Base-by-base conservation (phyloP, 192 early-diverging fungal species). In the Geranomyces variabilis region DNA sequence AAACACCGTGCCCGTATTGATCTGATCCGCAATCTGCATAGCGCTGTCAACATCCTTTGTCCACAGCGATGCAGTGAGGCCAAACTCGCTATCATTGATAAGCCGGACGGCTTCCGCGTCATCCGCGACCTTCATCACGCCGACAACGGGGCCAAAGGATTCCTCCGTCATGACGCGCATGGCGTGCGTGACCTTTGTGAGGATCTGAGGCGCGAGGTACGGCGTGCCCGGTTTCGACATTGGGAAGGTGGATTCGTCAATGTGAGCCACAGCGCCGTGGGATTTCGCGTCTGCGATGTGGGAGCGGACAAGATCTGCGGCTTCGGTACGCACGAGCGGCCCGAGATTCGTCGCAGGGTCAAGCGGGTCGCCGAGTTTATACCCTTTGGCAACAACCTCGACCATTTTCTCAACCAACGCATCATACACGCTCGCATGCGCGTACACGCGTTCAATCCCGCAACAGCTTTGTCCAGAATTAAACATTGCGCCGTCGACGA, bases 381-480 rank as follows among this genome's bases (percentile, higher is more conserved):
- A 94, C 34, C 29, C 85, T 82, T 81, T 77, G 22, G 83, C 84
- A 46, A n/a, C n/a, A n/a, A 83, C 63, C 12, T 73, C 77, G 15
- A 87, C 88, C 46, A 84, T 81, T 46, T 85, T 83, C 14, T 78
- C 65, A n/a, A 93, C 76, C 69, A 94, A 91, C 19, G 76, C 74
- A 59, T 93, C 90, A 68, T 91, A 91, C 15, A 93, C 75, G 29
- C 71, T 71, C 49, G 86, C 87, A 66, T 93, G 91, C 31, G 92
- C 93, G 63, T 93, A 92, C 59, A 92, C 84, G 14, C 93, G 79
- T 71, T 92, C 90, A 63, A 93, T 84, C 7, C 86, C 88, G 73
- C 93, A 94, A 63, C 93, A 94, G 68, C 83, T 87, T 73, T 94
- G 93, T 0, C 93, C 91, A 57, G 84, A 84, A 76, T 94, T 94